Conservation (phyloP, 352 stramenopile genomes). For the Phytophthora foliorum region DNA sequence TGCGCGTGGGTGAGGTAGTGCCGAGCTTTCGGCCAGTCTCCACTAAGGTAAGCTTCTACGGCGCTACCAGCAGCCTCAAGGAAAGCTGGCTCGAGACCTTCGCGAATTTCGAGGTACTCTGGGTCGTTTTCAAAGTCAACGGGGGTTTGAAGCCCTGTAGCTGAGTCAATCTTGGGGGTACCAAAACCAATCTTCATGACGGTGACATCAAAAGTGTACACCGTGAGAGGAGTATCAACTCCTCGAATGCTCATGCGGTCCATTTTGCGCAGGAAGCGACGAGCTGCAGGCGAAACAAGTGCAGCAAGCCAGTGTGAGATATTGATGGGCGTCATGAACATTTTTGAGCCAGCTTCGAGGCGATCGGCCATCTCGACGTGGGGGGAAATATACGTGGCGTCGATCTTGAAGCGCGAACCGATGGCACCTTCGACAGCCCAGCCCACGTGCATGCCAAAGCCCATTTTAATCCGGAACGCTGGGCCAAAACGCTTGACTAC, state of each 20-base stretch:
- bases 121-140: slow-evolving; percentile 88
- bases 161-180: slow-evolving; percentile 72
- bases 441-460: slow-evolving; percentile 97
- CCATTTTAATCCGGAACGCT: slow-evolving; percentile 91
- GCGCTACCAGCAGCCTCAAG: slow-evolving; percentile 70
- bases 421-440: slow-evolving; percentile 97
- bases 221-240: slow-evolving; percentile 80
- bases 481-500: slow-evolving; percentile 89
- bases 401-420: slow-evolving; percentile 96
- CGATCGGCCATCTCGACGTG: slow-evolving; percentile 95
- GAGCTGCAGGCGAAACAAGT: slow-evolving; percentile 72
- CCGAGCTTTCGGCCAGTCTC: slow-evolving; percentile 78
- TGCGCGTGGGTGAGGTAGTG: slow-evolving; percentile 80
- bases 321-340: slow-evolving; percentile 88
- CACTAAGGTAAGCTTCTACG: slow-evolving; percentile 81
- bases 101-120: slow-evolving; percentile 87
- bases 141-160: slow-evolving; percentile 64
- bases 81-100: slow-evolving; percentile 84
- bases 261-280: slow-evolving; percentile 85
- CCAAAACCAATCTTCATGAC: slow-evolving; percentile 83
- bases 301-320: slow-evolving; percentile 87
- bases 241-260: slow-evolving; percentile 88
- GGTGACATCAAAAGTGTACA: slow-evolving; percentile 92
- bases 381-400: slow-evolving; percentile 97
- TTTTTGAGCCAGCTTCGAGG: slow-evolving; percentile 96